Percentiles rank a stretch among this genome's conserved stretches.
phyloP scores from a whole-genome alignment of 2,329 filamentous ascomycete species.

The Phoma sp. region DNA sequence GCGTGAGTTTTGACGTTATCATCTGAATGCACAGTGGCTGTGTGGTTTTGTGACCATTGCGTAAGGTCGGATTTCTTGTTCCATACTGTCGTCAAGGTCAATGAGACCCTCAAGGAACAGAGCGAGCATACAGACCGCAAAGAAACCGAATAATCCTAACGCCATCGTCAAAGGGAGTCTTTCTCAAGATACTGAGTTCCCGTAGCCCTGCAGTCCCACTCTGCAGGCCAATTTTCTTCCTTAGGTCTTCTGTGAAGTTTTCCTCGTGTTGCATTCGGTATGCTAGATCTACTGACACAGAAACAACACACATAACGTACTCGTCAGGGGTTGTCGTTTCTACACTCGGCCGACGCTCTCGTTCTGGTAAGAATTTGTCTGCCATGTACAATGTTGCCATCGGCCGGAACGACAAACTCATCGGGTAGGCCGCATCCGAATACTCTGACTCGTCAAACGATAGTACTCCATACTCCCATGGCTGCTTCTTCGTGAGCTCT shows the following conservation, averaged over 20 bases:
- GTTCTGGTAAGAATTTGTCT: not conserved
- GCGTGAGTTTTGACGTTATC: too few relatives aligned
- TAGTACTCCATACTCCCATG: slow-evolving; percentile 4
- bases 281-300: not conserved
- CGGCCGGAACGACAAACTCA: not conserved
- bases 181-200: not conserved
- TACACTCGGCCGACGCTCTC: not conserved
- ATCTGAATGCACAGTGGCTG: not conserved
- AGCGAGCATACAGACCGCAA: not conserved
- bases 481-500: not conserved
- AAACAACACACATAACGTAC: not conserved
- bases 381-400: slow-evolving; percentile 1
- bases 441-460: not conserved
- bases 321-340: not conserved
- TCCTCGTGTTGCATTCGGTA: not conserved
- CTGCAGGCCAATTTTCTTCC: not conserved
- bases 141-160: not conserved
- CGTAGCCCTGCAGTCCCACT: not conserved
- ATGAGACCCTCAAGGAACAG: too few relatives aligned
- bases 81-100: not conserved
- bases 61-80: not conserved
- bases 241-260: not conserved
- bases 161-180: not conserved
- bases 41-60: not conserved
- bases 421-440: slow-evolving; percentile 3